These are phyloP conservation scores for Nannizziopsis arthrosporioides DNA, from an alignment of 2,329 filamentous ascomycete genomes.

Conservation along the genomic window DNA sequence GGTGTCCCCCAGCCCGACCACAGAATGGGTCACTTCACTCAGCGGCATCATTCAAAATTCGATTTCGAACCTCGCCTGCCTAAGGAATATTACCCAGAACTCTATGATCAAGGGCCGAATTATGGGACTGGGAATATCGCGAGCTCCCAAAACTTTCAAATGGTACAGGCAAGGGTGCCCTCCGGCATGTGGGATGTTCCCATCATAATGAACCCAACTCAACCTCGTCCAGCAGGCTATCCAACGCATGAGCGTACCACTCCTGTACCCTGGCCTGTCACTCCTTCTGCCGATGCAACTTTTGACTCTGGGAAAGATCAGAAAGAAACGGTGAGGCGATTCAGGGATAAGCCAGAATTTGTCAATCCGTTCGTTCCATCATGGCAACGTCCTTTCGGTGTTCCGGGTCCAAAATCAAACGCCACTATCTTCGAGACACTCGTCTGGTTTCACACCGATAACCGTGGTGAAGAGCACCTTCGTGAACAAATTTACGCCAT, in stretches of 20 bases:
- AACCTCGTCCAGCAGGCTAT: not conserved
- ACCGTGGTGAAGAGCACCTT: constrained; percentile 8
- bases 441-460: constrained; percentile 12
- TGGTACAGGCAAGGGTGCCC: not conserved
- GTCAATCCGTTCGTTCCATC: constrained; percentile 1
- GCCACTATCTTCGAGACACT: constrained; percentile 12
- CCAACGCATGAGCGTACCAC: not conserved
- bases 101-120: not conserved
- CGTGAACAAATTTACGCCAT: constrained; percentile 10
- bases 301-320: not conserved
- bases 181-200: not conserved
- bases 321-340: not conserved
- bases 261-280: constrained; percentile 6
- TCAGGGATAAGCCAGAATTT: not conserved
- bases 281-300: not conserved
- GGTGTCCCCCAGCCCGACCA: too few species aligned
- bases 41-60: not conserved
- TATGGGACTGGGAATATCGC: not conserved
- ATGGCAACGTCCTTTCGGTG: not conserved
- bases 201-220: not conserved
- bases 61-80: not conserved
- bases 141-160: not conserved
- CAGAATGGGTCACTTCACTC: too few species aligned
- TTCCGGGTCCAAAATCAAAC: not conserved
- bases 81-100: not conserved